phyloP scores from a whole-genome alignment of 306 rosid species.

The Begonia loranthoides region DNA sequence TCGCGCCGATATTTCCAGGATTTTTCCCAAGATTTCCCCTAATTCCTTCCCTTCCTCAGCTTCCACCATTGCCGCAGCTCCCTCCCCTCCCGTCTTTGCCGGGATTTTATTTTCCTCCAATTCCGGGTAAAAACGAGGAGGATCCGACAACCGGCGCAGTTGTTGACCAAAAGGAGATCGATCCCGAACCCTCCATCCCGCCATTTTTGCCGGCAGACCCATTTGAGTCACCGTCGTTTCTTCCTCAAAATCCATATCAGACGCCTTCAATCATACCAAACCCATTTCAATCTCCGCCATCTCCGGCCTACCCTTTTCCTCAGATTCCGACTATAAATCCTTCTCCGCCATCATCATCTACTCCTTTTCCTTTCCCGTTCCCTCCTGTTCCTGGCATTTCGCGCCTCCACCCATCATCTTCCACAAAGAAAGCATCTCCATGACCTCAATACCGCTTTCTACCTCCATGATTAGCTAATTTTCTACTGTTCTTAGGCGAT shows the following conservation, averaged over 20 bases:
- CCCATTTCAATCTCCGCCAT: constrained; percentile 41
- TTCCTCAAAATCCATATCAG: constrained; percentile 2
- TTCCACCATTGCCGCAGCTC: constrained; percentile 6
- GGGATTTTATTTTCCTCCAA: not conserved
- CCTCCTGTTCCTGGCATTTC: constrained; percentile 27
- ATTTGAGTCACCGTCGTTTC: constrained; percentile 18
- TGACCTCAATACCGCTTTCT: too few relatives aligned
- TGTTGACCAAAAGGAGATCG: not conserved
- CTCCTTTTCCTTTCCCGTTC: constrained; percentile 30
- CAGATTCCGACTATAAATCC: constrained; percentile 40
- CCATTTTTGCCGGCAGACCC: constrained; percentile 29
- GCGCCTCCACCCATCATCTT: not conserved
- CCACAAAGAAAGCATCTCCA: not conserved
- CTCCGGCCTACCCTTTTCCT: constrained; percentile 27
- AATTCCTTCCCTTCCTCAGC: constrained; percentile 10
- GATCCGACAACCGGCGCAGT: constrained; percentile 1
- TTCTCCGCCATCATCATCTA: constrained; percentile 22
- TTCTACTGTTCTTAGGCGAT: too few relatives aligned
- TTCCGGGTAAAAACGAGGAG: not conserved
- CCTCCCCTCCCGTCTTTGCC: constrained; percentile 8
- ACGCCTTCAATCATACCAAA: constrained; percentile 23
- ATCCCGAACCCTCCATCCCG: not conserved
- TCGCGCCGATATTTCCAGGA: too few relatives aligned
- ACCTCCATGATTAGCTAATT: too few relatives aligned
- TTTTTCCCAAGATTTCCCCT: too few relatives aligned